Evolutionary conservation across 2,329 filamentous ascomycete genomes (phyloP).

Genomic region (Alternaria ventricosa): DNA sequence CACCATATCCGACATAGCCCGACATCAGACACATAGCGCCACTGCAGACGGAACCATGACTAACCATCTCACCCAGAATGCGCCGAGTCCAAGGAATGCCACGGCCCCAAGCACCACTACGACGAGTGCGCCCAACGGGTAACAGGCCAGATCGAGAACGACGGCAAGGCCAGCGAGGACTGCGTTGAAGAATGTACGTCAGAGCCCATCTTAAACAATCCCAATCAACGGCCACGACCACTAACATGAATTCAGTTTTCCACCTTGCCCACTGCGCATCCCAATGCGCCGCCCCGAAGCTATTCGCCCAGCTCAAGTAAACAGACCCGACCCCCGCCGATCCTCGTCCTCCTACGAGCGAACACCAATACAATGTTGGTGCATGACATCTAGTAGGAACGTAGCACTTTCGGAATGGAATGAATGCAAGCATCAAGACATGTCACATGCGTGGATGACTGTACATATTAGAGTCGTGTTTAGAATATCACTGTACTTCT

Average conservation of each 20-base stretch:
- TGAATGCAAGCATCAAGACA: slow-evolving; percentile 32
- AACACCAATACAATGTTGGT: slow-evolving; percentile 9
- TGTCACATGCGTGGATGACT: slow-evolving; percentile 32
- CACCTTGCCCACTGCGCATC: slow-evolving; percentile 96
- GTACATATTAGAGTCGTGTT: slow-evolving; percentile 47
- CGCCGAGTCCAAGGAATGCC: slow-evolving; percentile 83
- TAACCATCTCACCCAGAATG: slow-evolving; percentile 70
- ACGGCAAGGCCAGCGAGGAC: slow-evolving; percentile 84
- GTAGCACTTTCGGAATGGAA: slow-evolving; percentile 26
- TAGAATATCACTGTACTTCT: slow-evolving; percentile 47
- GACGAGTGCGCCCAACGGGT: slow-evolving; percentile 98
- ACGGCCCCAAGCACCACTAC: slow-evolving; percentile 93
- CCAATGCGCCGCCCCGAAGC: slow-evolving; percentile 92
- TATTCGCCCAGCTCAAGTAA: slow-evolving; percentile 93
- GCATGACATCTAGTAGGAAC: slow-evolving; percentile 21
- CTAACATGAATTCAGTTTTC: slow-evolving; percentile 73
- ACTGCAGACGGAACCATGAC: slow-evolving; percentile 10
- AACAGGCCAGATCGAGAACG: slow-evolving; percentile 70
- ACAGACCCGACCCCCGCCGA: slow-evolving; percentile 11
- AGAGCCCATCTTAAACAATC: too few relatives aligned
- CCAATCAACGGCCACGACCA: not conserved
- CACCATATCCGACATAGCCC: not conserved
- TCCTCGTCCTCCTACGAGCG: slow-evolving; percentile 18
- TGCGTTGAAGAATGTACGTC: slow-evolving; percentile 99
- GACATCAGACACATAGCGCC: not conserved